Percentiles rank a stretch among this genome's conserved stretches.
These are phyloP conservation scores for Saccharomyces eubayanus DNA, from an alignment of 805 yeast genomes.

Conservation along the genomic window DNA sequence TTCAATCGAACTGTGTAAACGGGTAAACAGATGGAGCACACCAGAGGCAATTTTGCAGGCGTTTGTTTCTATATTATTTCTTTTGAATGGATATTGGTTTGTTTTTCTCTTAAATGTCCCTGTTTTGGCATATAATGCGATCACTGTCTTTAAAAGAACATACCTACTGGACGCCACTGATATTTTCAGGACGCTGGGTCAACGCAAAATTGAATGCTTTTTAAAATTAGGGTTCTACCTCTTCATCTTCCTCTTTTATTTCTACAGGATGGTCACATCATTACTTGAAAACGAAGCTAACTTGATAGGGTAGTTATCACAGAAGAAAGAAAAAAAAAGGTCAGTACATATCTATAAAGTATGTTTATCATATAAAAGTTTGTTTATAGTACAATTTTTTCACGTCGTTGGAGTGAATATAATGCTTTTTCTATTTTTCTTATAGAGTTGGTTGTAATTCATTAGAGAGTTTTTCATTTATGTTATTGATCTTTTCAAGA, in stretches of 20 bases:
- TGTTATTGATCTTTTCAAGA: conserved; percentile 9
- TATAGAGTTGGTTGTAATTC: conserved; percentile 1
- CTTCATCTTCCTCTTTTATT: conserved; percentile 87
- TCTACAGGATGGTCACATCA: conserved; percentile 90
- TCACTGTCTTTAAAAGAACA: conserved; percentile 69
- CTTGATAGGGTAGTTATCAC: neutral
- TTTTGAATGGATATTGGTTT: conserved; percentile 89
- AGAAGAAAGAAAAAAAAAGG: neutral
- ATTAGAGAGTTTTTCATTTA: conserved; percentile 6
- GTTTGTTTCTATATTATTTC: conserved; percentile 56
- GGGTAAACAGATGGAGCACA: conserved; percentile 76
- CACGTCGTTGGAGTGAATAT: neutral
- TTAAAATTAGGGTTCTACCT: conserved; percentile 86
- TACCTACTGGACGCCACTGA: conserved; percentile 94
- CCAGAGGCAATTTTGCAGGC: conserved; percentile 88
- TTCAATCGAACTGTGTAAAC: conserved; percentile 92
- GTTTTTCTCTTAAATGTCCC: conserved; percentile 78
- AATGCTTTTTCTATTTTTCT: neutral
- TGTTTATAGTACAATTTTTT: neutral
- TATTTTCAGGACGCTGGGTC: conserved; percentile 86
- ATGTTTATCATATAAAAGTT: neutral
- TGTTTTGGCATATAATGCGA: conserved; percentile 71
- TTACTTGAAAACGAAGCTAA: conserved; percentile 42
- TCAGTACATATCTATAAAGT: neutral
- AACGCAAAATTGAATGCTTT: conserved; percentile 88